These are phyloP conservation scores for Coemansia sp. DNA, from an alignment of 192 early-diverging fungal species.

Conservation along the genomic window DNA sequence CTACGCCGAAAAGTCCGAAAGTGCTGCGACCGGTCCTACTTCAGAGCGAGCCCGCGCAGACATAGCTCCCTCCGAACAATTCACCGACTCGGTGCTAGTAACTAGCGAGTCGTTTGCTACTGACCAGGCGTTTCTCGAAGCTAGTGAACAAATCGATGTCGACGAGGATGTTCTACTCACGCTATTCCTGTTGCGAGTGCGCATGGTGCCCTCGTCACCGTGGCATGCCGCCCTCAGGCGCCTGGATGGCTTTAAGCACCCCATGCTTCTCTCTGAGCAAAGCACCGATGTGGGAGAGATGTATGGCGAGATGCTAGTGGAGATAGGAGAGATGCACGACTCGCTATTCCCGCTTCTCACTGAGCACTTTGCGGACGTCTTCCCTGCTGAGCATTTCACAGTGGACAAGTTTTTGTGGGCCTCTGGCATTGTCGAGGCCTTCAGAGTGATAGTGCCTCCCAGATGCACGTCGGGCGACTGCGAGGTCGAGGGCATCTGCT, in stretches of 20 bases:
- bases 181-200: slow-evolving; percentile 36
- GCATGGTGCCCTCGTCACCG: not conserved
- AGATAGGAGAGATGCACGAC: slow-evolving; percentile 36
- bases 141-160: slow-evolving; percentile 27
- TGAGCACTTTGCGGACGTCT: slow-evolving; percentile 35
- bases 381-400: slow-evolving; percentile 21
- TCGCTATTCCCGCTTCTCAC: slow-evolving; percentile 44
- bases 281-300: not conserved
- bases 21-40: not conserved
- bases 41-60: not conserved
- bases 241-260: slow-evolving; percentile 28
- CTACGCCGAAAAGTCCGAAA: not conserved
- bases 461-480: not conserved
- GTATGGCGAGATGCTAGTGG: slow-evolving; percentile 32
- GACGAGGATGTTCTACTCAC: slow-evolving; percentile 24
- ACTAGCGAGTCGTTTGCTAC: slow-evolving; percentile 23
- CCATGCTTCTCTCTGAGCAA: slow-evolving; percentile 23
- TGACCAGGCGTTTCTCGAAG: slow-evolving; percentile 25
- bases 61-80: slow-evolving; percentile 4
- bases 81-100: slow-evolving; percentile 19
- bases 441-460: slow-evolving; percentile 14
- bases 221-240: slow-evolving; percentile 28
- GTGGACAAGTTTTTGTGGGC: slow-evolving; percentile 49
- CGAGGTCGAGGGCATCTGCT: slow-evolving; percentile 24
- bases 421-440: slow-evolving; percentile 35